Percentiles rank a stretch among this genome's conserved stretches.
Conservation (phyloP, 768 basidiomycete genomes). For the Suillus subalutaceus region DNA sequence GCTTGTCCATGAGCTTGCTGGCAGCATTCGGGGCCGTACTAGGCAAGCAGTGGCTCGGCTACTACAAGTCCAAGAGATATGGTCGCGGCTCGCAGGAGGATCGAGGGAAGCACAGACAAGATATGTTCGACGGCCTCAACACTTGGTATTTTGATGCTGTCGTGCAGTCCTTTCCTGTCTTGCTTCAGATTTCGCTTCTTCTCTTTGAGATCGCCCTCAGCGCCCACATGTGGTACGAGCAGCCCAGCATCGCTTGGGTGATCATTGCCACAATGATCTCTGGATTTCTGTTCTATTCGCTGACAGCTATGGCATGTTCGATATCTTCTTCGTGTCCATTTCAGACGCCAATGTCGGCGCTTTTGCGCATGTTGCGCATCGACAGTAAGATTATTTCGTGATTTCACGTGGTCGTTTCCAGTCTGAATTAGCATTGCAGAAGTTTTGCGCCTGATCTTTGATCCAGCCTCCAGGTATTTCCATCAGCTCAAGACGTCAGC, state of each 20-base stretch:
- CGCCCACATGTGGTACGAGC: conserved; percentile 1
- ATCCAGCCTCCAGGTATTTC: background rate
- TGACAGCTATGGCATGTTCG: conserved; percentile 5
- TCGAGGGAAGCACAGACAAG: conserved; percentile 13
- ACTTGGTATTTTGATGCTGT: conserved; percentile 17
- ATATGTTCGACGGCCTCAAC: conserved; percentile 13
- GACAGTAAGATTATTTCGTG: background rate
- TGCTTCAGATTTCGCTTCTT: conserved; percentile 16
- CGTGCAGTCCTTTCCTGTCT: conserved; percentile 14
- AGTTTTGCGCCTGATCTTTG: background rate
- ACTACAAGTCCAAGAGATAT: background rate
- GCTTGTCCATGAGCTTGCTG: background rate
- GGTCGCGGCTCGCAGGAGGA: conserved; percentile 13
- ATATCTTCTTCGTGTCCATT: conserved; percentile 6
- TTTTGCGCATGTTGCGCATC: background rate
- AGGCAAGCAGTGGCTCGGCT: conserved; percentile 20
- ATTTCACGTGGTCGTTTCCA: background rate
- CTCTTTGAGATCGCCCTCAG: conserved; percentile 15
- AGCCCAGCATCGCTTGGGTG: conserved; percentile 3
- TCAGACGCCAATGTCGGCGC: conserved; percentile 8
- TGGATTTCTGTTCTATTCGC: conserved; percentile 4
- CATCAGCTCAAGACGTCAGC: background rate
- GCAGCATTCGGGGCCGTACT: conserved; percentile 14
- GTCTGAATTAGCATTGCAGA: background rate
- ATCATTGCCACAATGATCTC: background rate